Conservation (phyloP, 2,329 filamentous ascomycete genomes). For the Neofusicoccum parvum region DNA sequence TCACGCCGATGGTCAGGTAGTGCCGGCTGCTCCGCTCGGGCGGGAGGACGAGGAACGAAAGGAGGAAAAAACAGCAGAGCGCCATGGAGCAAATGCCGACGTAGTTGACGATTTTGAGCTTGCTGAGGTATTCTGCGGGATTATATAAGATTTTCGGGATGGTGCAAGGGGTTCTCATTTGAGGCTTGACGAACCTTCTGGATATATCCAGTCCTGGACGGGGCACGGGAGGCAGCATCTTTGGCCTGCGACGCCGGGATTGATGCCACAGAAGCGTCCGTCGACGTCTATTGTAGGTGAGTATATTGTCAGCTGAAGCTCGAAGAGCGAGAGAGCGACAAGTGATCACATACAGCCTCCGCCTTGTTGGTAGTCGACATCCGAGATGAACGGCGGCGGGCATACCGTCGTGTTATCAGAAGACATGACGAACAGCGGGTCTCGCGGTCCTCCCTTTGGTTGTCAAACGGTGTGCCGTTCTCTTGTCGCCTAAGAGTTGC, state of each 20-base stretch:
- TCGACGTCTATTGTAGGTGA: slow-evolving; percentile 39
- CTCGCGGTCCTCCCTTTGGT: too few relatives aligned
- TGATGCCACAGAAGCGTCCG: slow-evolving; percentile 56
- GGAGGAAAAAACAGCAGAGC: slow-evolving; percentile 71
- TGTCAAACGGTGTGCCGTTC: too few relatives aligned
- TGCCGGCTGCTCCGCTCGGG: slow-evolving; percentile 84
- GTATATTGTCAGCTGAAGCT: background rate
- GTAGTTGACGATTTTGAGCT: slow-evolving; percentile 67
- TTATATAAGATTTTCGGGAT: background rate
- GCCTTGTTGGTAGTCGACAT: slow-evolving; percentile 25
- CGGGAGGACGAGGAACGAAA: slow-evolving; percentile 77
- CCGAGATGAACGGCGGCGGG: slow-evolving; percentile 30
- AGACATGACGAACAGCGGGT: background rate
- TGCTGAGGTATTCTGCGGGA: background rate
- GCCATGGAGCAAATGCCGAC: slow-evolving; percentile 71
- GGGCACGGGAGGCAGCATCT: slow-evolving; percentile 85
- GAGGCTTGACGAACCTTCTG: slow-evolving; percentile 46
- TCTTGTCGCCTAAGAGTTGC: too few relatives aligned
- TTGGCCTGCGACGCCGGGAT: slow-evolving; percentile 47
- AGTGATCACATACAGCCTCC: slow-evolving; percentile 30
- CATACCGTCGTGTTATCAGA: slow-evolving; percentile 19
- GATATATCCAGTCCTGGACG: slow-evolving; percentile 70
- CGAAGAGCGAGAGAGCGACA: background rate
- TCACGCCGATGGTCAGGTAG: slow-evolving; percentile 81
- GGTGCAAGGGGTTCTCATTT: background rate